Percentiles rank a stretch among this genome's conserved stretches.
These are phyloP conservation scores for Psilocybe cyanescens DNA, from an alignment of 768 basidiomycete genomes.

Conservation along the genomic window DNA sequence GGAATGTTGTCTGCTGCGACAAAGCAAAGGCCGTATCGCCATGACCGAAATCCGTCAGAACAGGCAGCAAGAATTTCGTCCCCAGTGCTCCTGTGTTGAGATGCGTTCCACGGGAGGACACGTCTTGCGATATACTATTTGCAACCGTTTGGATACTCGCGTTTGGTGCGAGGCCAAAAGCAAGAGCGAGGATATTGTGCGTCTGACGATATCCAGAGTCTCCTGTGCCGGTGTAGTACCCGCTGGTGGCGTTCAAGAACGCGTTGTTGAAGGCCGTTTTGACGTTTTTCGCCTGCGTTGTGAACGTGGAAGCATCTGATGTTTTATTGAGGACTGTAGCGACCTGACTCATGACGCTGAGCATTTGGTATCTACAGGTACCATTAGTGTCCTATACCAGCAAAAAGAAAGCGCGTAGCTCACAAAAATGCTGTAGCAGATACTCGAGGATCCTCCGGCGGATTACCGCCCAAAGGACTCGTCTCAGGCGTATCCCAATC, in stretches of 20 bases:
- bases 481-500: constrained; percentile 52
- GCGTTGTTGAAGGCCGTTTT: constrained; percentile 31
- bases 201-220: constrained; percentile 33
- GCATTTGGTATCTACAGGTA: constrained; percentile 27
- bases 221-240: constrained; percentile 28
- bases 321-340: constrained; percentile 26
- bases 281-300: constrained; percentile 26
- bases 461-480: constrained; percentile 35
- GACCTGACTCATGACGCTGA: constrained; percentile 28
- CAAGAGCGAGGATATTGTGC: constrained; percentile 32
- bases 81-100: constrained; percentile 30
- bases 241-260: constrained; percentile 24
- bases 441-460: constrained; percentile 31
- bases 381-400: background rate
- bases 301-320: constrained; percentile 26
- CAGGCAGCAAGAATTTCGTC: constrained; percentile 30
- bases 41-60: constrained; percentile 26
- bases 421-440: constrained; percentile 34
- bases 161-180: constrained; percentile 26
- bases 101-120: constrained; percentile 23
- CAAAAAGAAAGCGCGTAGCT: background rate
- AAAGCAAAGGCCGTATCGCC: constrained; percentile 27
- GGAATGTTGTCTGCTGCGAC: constrained; percentile 31
- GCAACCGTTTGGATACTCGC: constrained; percentile 26
- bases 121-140: constrained; percentile 28